A percentile compares a stretch with the other conserved stretches of the same genome.
Conservation (phyloP, 768 basidiomycete species). For the Cytidiella melzeri region DNA sequence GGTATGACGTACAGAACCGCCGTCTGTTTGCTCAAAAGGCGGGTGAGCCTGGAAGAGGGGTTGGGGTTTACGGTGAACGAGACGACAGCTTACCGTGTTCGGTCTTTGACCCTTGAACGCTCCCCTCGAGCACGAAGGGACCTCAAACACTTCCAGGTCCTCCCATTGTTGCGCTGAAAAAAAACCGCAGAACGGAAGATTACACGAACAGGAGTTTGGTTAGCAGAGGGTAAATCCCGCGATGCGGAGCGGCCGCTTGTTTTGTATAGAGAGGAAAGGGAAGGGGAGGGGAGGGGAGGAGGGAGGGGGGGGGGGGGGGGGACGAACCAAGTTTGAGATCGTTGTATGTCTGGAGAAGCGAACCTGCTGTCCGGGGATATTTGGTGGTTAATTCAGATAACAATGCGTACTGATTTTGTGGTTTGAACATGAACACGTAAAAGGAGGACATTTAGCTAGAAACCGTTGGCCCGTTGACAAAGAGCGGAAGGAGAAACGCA, state of each 20-base stretch:
- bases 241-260: too few relatives aligned
- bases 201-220: not conserved
- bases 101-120: constrained; percentile 56
- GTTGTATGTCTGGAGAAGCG: constrained; percentile 72
- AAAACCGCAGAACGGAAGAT: not conserved
- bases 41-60: constrained; percentile 2
- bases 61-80: too few relatives aligned
- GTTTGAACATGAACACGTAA: not conserved
- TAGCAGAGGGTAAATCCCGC: too few relatives aligned
- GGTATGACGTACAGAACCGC: constrained; percentile 50
- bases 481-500: constrained; percentile 7
- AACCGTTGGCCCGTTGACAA: not conserved
- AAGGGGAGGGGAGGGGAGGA: too few relatives aligned
- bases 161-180: constrained; percentile 65
- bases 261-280: too few relatives aligned
- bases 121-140: constrained; percentile 44
- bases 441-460: not conserved
- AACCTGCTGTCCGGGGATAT: constrained; percentile 56
- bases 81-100: constrained; percentile 34
- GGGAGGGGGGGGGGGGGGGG: constrained; percentile 4
- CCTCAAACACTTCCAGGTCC: constrained; percentile 56
- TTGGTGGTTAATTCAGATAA: constrained; percentile 45
- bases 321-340: constrained; percentile 55
- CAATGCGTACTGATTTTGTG: constrained; percentile 34
- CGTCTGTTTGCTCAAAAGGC: constrained; percentile 29